Conservation (phyloP, 1,284 basidiomycete species). For the Phaffia rhodozyma region DNA sequence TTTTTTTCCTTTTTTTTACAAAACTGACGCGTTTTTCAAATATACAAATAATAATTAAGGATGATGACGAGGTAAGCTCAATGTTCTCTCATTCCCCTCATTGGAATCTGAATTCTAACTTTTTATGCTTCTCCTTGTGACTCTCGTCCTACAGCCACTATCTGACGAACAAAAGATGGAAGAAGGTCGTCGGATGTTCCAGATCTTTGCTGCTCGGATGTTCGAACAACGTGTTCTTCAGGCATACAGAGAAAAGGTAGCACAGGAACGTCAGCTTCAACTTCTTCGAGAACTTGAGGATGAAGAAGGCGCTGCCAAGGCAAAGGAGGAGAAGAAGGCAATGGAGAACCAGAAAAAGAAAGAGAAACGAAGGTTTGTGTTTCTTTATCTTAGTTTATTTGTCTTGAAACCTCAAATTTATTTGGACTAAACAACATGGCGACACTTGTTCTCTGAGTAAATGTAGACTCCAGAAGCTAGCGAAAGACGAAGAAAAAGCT, state of each 20-base stretch:
- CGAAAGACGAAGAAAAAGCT: conserved; percentile 80
- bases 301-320: conserved; percentile 65
- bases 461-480: conserved; percentile 69
- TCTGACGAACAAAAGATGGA: conserved; percentile 77
- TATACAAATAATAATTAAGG: no score
- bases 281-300: conserved; percentile 79
- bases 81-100: conserved; percentile 9
- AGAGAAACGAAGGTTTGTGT: conserved; percentile 74
- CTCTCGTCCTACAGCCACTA: conserved; percentile 21
- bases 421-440: conserved; percentile 23
- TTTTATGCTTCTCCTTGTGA: conserved; percentile 3
- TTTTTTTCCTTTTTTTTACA: conserved; percentile 3
- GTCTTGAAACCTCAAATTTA: not conserved
- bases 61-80: conserved; percentile 23
- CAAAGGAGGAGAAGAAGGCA: conserved; percentile 85
- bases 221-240: conserved; percentile 95
- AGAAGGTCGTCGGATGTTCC: conserved; percentile 98
- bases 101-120: conserved; percentile 18
- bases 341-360: conserved; percentile 98
- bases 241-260: conserved; percentile 83
- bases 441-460: not conserved
- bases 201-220: conserved; percentile 98
- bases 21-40: conserved; percentile 17
- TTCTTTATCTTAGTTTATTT: not conserved
- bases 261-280: conserved; percentile 76